Evolutionary conservation across 257 asterid species (phyloP), one percentile per base, ranked within the genome.

Genomic region (Nicotiana paniculata): DNA sequence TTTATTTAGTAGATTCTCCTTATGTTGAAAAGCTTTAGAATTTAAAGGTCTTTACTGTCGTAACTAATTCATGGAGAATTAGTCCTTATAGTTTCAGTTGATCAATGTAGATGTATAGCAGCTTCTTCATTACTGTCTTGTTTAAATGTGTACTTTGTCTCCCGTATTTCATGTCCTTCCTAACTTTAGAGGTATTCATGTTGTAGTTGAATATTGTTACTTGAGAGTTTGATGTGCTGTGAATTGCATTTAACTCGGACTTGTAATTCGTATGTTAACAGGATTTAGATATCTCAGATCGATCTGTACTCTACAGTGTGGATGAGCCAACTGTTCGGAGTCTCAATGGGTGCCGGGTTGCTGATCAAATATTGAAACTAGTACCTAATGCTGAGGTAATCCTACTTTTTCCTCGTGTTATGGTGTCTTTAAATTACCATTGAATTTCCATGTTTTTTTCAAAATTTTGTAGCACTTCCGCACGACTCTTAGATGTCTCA

Each of bases 341-440:
- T 85, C 99, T 96, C 77, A 94, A 94, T 87, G 98, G 99, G 32
- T 94, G 98, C 77, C 90, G 99, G 54, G 98, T 96, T 33, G 98
- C 99, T 9, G 98, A 94, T 90, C 97, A 93, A 89, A 93, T 96
- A 83, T 92, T 96, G 72, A 94, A 93, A 88, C 96, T 94, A 79
- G 97, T 96, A 80, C 99, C 99, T 54, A 88, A 93, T 77, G 85
- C 91, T 77, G 91, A 94, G 97, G 99, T 93, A 82, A 81, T 32
- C 64, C 24, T 62, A 64, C 15, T 33, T 26, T 48, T 16, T 66
- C 59, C 78, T 43, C 13, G 37, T 43, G 59, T 43, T 39, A 2
- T 43, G 59, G 51, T 61, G 58, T 82, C 74, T 48, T 74, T 28
- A 53, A 63, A 63, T 7, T 77, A 43, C 51, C 12, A 64, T 53